Conservation (phyloP, 1,284 basidiomycete species). For the Volvariella surrecta region DNA sequence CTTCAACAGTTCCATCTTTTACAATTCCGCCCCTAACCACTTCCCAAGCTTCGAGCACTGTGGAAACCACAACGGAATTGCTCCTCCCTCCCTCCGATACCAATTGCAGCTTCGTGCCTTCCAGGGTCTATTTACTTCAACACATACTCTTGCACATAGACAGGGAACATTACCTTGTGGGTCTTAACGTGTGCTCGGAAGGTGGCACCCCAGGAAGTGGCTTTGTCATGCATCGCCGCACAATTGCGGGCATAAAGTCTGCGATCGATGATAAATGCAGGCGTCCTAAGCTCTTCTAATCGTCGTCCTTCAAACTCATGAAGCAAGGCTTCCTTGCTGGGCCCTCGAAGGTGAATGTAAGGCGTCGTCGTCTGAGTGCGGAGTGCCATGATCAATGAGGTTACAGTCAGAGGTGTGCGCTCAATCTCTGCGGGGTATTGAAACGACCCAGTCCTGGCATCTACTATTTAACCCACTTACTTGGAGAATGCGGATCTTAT, state of each 20-base stretch:
- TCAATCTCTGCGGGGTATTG: neutral
- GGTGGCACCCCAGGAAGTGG: conserved; percentile 52
- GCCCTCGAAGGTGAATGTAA: conserved; percentile 29
- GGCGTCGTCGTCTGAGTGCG: conserved; percentile 41
- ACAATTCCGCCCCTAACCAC: conserved; percentile 65
- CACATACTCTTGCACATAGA: neutral
- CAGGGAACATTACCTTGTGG: conserved; percentile 45
- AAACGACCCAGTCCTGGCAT: too few species aligned
- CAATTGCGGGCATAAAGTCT: conserved; percentile 66
- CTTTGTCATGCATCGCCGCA: conserved; percentile 57
- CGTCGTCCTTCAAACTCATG: conserved; percentile 53
- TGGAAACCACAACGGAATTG: conserved; percentile 66
- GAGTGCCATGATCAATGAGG: conserved; percentile 12
- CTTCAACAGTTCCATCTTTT: conserved; percentile 64
- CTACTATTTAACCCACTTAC: too few species aligned
- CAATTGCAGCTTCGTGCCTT: conserved; percentile 67
- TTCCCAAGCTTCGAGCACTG: conserved; percentile 71
- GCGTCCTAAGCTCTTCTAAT: conserved; percentile 60
- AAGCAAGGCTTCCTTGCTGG: conserved; percentile 47
- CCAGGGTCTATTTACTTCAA: conserved; percentile 43
- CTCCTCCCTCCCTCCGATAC: conserved; percentile 44
- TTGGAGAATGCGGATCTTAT: too few species aligned
- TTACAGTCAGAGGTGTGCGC: neutral
- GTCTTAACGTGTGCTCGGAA: conserved; percentile 85
- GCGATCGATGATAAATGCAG: conserved; percentile 73